These are phyloP conservation scores for Paracamarosporium sp. DNA, from an alignment of 2,329 filamentous ascomycete genomes.

Conservation along the genomic window DNA sequence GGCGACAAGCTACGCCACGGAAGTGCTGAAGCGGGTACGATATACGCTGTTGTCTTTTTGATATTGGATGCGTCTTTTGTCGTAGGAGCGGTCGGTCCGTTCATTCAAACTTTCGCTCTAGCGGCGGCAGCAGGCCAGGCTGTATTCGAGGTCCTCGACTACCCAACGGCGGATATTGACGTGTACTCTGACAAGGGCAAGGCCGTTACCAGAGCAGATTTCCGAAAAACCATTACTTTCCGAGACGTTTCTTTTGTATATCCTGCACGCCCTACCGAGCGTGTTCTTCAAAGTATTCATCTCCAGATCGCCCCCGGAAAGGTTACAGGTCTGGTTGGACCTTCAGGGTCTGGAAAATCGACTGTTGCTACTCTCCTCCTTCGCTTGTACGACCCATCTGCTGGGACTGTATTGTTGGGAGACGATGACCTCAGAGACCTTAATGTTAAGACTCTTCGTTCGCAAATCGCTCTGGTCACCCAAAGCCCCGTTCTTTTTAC, in stretches of 20 bases:
- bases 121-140: constrained; percentile 60
- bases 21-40: constrained; percentile 54
- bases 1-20: constrained; percentile 40
- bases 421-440: constrained; percentile 31
- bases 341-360: constrained; percentile 54
- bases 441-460: constrained; percentile 40
- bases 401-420: constrained; percentile 37
- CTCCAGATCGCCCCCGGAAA: constrained; percentile 46
- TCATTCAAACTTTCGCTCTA: constrained; percentile 62
- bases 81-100: constrained; percentile 67
- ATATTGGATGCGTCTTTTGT: constrained; percentile 70
- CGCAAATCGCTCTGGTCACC: constrained; percentile 40
- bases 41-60: constrained; percentile 70
- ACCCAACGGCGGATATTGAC: constrained; percentile 47
- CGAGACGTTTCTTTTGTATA: constrained; percentile 52
- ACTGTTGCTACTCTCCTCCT: constrained; percentile 53
- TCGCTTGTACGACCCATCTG: constrained; percentile 46
- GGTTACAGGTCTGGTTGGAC: constrained; percentile 55
- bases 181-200: constrained; percentile 42
- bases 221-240: constrained; percentile 43
- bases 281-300: constrained; percentile 48
- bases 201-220: constrained; percentile 21
- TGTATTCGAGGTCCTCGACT: constrained; percentile 54
- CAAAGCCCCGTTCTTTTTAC: constrained; percentile 43
- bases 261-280: constrained; percentile 50